A percentile compares a stretch with the other conserved stretches of the same genome.
phyloP scores from a whole-genome alignment of 2,329 filamentous ascomycete species.

The Cladosporium halotolerans region DNA sequence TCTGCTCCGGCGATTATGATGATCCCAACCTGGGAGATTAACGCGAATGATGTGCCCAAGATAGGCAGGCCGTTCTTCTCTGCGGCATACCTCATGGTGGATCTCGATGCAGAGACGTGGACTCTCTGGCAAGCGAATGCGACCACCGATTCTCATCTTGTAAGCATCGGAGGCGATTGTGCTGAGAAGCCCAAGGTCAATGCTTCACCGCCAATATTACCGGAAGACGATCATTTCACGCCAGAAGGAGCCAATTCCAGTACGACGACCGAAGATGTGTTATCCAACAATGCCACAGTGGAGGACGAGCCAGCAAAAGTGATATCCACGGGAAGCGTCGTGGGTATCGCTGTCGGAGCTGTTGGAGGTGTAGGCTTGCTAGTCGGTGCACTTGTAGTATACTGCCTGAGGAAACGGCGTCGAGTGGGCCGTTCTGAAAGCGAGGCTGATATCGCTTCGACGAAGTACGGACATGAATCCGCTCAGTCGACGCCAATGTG shows the following conservation, averaged over 20 bases:
- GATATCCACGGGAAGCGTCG: not conserved
- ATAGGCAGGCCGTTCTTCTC: constrained; percentile 14
- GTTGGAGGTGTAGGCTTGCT: not conserved
- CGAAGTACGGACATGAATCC: not conserved
- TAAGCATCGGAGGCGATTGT: constrained; percentile 11
- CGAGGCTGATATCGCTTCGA: not conserved
- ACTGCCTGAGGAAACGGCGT: not conserved
- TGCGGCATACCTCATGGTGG: constrained; percentile 14
- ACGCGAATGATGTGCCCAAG: constrained; percentile 11
- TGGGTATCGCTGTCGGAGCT: not conserved
- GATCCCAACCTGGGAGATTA: constrained; percentile 1
- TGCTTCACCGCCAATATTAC: not conserved
- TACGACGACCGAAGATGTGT: no score
- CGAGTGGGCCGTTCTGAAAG: not conserved
- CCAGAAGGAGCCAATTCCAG: no score
- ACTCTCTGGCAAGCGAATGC: constrained; percentile 15
- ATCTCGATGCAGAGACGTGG: constrained; percentile 12
- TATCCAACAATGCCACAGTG: not conserved
- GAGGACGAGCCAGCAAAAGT: not conserved
- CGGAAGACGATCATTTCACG: no score
- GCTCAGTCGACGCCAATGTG: not conserved
- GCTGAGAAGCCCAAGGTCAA: constrained; percentile 7
- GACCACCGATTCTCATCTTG: constrained; percentile 9
- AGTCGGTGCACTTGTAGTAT: not conserved
- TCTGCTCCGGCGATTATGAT: constrained; percentile 8